phyloP scores from a whole-genome alignment of 1,284 basidiomycete species.

The Irpex rosettiformis region DNA sequence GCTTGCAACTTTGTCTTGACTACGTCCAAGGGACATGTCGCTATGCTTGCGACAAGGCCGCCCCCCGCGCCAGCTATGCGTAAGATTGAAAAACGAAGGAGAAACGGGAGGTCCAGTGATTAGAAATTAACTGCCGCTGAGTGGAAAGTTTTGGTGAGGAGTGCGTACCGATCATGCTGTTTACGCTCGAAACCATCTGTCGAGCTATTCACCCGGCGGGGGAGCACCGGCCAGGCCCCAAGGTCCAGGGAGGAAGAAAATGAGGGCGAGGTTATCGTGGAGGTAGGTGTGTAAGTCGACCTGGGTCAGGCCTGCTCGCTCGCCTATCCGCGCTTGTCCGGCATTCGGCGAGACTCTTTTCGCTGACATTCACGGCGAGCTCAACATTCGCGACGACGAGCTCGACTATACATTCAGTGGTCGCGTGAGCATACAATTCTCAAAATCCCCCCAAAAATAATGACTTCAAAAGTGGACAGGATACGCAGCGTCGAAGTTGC shows the following conservation, averaged over 20 bases:
- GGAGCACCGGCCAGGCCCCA: constrained; percentile 20
- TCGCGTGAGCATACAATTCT: not conserved
- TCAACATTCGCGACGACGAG: not conserved
- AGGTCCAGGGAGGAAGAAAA: not conserved
- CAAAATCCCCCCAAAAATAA: not conserved
- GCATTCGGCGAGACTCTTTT: not conserved
- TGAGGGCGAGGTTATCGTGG: not conserved
- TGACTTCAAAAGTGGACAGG: not conserved
- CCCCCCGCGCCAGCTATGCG: constrained; percentile 74
- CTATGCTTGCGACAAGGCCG: constrained; percentile 89
- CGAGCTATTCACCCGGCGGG: constrained; percentile 56
- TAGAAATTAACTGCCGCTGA: constrained; percentile 1
- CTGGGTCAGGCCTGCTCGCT: not conserved
- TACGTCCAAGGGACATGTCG: constrained; percentile 97
- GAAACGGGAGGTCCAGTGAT: not conserved
- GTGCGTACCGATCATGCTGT: constrained; percentile 69
- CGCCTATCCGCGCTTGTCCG: not conserved
- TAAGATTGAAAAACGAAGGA: constrained; percentile 13
- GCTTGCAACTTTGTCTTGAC: constrained; percentile 97
- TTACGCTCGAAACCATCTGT: constrained; percentile 65
- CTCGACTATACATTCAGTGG: too few relatives aligned
- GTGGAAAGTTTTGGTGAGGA: not conserved
- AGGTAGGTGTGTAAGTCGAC: not conserved
- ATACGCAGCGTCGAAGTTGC: not conserved
- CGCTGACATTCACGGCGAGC: too few relatives aligned